Percentiles rank a stretch among this genome's conserved stretches.
phyloP scores from a whole-genome alignment of 148 eudicot species.

The Fallopia convolvulus region DNA sequence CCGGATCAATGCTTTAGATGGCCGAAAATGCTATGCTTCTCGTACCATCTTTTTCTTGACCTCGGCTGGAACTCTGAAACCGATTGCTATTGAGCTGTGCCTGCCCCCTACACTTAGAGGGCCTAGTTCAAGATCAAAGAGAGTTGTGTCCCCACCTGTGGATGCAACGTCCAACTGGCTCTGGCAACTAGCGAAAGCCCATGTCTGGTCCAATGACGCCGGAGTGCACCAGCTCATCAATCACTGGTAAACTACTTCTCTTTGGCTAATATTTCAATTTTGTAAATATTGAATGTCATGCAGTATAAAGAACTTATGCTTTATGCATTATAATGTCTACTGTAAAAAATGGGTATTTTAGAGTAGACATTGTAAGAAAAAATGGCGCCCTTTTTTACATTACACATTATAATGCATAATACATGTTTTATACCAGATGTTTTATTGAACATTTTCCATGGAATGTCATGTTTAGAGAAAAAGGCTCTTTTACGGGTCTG shows the following conservation, averaged over 20 bases:
- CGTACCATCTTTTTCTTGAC: slow-evolving; percentile 72
- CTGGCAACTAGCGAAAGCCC: slow-evolving; percentile 92
- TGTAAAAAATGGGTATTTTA: too few species aligned
- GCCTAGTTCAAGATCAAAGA: slow-evolving; percentile 48
- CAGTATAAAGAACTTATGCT: too few species aligned
- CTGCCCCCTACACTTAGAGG: slow-evolving; percentile 34
- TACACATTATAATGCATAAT: too few species aligned
- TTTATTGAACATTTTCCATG: too few species aligned
- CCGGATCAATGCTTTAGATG: slow-evolving; percentile 69
- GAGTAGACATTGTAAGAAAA: too few species aligned
- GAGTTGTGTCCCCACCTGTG: slow-evolving; percentile 67
- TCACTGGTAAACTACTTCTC: slow-evolving; percentile 56
- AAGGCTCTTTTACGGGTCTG: too few species aligned
- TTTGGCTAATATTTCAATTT: background rate
- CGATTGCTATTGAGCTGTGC: slow-evolving; percentile 95
- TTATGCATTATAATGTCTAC: too few species aligned
- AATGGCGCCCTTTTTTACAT: too few species aligned
- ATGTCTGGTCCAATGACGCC: slow-evolving; percentile 91
- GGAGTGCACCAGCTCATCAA: slow-evolving; percentile 88
- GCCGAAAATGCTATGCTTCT: slow-evolving; percentile 78
- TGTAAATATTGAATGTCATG: too few species aligned
- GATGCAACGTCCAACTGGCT: slow-evolving; percentile 80
- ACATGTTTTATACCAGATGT: too few species aligned
- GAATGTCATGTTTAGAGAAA: too few species aligned
- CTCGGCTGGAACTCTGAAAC: slow-evolving; percentile 62